These are phyloP conservation scores for Coniochaeta sp. DNA, from an alignment of 2,329 filamentous ascomycete species.

Conservation along the genomic window DNA sequence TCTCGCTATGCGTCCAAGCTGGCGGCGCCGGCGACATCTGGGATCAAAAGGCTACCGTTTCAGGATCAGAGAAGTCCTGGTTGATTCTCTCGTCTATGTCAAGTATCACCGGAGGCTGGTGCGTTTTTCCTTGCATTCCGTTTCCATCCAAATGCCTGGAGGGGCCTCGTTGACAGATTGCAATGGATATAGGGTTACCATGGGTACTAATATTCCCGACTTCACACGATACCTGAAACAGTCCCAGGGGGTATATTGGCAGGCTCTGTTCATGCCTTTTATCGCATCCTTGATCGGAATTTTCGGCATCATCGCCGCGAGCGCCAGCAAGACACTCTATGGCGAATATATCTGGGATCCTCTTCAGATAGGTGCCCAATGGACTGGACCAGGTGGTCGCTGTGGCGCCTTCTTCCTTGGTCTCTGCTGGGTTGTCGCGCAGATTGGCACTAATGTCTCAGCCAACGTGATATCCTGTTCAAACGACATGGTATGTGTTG, in stretches of 20 bases:
- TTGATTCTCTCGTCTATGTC: conserved; percentile 30
- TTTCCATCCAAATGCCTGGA: no score
- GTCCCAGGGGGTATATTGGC: conserved; percentile 28
- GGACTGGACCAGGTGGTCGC: conserved; percentile 35
- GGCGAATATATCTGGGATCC: conserved; percentile 44
- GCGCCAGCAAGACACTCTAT: conserved; percentile 43
- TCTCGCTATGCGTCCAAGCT: conserved; percentile 28
- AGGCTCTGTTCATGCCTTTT: conserved; percentile 36
- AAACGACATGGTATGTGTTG: conserved; percentile 30
- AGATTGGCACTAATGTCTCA: conserved; percentile 49
- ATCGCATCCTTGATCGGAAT: conserved; percentile 40
- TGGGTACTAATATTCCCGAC: conserved; percentile 45
- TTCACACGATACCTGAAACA: conserved; percentile 37
- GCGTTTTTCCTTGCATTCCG: conserved; percentile 1
- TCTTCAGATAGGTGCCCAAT: conserved; percentile 34
- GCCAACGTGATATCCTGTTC: conserved; percentile 46
- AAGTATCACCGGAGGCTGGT: conserved; percentile 1
- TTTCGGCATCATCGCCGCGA: conserved; percentile 51
- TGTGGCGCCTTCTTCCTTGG: conserved; percentile 38
- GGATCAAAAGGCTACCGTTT: conserved; percentile 19
- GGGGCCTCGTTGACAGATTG: no score
- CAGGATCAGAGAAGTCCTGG: conserved; percentile 44
- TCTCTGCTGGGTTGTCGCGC: conserved; percentile 45
- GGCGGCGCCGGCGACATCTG: conserved; percentile 39
- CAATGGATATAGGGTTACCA: conserved; percentile 35